Conservation (phyloP, 148 eudicot genomes). For the Camellia japonica region DNA sequence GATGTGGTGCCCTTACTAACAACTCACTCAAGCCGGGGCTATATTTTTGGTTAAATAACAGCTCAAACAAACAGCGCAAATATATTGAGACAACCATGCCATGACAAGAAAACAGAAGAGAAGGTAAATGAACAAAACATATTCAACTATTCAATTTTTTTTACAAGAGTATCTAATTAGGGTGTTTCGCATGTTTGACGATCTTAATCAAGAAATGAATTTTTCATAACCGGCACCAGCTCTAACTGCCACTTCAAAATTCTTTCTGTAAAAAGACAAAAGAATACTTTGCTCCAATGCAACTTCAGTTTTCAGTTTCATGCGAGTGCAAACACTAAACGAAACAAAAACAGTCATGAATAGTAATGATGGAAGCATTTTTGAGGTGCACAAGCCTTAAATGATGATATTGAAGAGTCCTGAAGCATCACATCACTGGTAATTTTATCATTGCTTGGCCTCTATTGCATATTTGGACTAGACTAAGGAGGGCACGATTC, state of each 20-base stretch:
- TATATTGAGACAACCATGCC: background rate
- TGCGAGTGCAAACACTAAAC: background rate
- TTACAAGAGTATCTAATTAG: too few relatives aligned
- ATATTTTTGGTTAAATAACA: background rate
- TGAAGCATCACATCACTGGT: background rate
- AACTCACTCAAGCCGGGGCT: background rate
- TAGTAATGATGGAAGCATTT: background rate
- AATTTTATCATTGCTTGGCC: background rate
- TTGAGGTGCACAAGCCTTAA: background rate
- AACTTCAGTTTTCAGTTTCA: background rate
- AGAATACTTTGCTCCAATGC: background rate
- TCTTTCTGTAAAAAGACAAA: background rate
- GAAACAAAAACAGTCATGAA: background rate
- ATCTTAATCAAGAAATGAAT: too few relatives aligned
- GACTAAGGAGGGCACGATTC: background rate
- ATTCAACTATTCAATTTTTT: too few relatives aligned
- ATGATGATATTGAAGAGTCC: background rate
- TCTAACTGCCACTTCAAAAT: background rate
- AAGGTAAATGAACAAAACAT: too few relatives aligned
- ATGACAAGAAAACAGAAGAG: background rate
- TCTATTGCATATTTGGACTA: too few relatives aligned
- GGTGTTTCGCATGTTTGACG: too few relatives aligned
- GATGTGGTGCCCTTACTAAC: background rate
- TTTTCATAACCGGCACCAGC: too few relatives aligned
- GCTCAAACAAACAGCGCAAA: background rate